These are phyloP conservation scores for Urochloa ruziziensis DNA, from an alignment of 176 grass and related monocot species.

Conservation along the genomic window DNA sequence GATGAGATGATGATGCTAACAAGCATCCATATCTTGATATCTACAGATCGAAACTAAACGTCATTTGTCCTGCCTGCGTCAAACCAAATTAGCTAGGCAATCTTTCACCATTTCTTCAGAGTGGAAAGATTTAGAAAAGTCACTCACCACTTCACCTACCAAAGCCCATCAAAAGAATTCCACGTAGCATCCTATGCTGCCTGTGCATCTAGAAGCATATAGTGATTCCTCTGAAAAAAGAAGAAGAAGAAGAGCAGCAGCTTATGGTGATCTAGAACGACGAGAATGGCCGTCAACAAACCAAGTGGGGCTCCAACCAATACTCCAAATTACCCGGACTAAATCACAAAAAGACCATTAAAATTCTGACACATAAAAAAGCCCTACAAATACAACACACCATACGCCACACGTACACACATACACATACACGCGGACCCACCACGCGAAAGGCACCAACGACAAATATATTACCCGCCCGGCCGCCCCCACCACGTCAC, in stretches of 20 bases:
- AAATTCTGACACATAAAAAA: not conserved
- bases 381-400: not conserved
- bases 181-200: not conserved
- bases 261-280: too few relatives aligned
- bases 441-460: conserved; percentile 13
- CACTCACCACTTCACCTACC: not conserved
- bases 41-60: not conserved
- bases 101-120: not conserved
- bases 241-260: too few relatives aligned
- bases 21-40: not conserved
- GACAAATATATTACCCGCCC: conserved; percentile 27
- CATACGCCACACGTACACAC: not conserved
- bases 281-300: not conserved
- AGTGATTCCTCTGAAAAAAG: too few relatives aligned
- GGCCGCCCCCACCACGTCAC: not conserved
- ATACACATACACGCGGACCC: not conserved
- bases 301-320: not conserved
- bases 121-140: not conserved
- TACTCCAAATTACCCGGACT: not conserved
- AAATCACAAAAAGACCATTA: not conserved
- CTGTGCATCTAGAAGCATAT: not conserved
- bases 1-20: not conserved
- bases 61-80: not conserved
- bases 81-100: not conserved
- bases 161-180: not conserved